These are phyloP conservation scores for Alectoria sarmentosa DNA, from an alignment of 495 filamentous ascomycete species.

Conservation along the genomic window DNA sequence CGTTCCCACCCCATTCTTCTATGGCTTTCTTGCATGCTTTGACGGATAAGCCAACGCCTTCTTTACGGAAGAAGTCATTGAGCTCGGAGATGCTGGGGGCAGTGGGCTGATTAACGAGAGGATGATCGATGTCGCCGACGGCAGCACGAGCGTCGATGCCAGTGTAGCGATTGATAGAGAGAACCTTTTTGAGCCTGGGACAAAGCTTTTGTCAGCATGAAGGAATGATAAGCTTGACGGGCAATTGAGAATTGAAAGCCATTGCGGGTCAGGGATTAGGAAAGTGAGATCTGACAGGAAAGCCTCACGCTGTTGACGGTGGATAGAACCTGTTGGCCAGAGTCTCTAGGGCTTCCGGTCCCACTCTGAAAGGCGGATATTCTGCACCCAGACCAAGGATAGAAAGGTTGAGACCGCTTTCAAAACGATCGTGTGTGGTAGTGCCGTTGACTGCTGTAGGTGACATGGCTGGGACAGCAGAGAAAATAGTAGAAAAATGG, in stretches of 20 bases:
- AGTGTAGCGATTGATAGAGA: conserved; percentile 55
- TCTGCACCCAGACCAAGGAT: conserved; percentile 29
- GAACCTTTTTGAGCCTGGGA: conserved; percentile 42
- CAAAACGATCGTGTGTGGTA: conserved; percentile 23
- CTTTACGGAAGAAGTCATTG: conserved; percentile 45
- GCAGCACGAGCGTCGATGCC: conserved; percentile 57
- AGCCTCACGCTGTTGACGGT: conserved; percentile 26
- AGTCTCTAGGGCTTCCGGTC: conserved; percentile 27
- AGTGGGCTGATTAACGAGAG: conserved; percentile 44
- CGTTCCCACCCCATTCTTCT: conserved; percentile 42
- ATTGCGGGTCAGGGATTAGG: conserved; percentile 8
- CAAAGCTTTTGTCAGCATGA: conserved; percentile 14
- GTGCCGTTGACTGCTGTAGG: conserved; percentile 22
- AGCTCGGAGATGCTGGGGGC: conserved; percentile 51
- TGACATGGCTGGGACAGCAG: conserved; percentile 21
- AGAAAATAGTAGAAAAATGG: background rate
- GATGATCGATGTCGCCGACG: conserved; percentile 49
- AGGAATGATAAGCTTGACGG: background rate
- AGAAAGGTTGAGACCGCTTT: conserved; percentile 26
- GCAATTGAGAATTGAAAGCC: conserved; percentile 3
- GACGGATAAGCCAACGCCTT: conserved; percentile 52
- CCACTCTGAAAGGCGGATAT: conserved; percentile 27
- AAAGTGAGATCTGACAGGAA: conserved; percentile 17
- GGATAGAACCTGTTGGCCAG: conserved; percentile 29
- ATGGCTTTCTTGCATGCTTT: conserved; percentile 53